Evolutionary conservation across 257 asterid species (phyloP), one percentile per base, ranked within the genome.

Genomic region (Salvia miltiorrhiza): DNA sequence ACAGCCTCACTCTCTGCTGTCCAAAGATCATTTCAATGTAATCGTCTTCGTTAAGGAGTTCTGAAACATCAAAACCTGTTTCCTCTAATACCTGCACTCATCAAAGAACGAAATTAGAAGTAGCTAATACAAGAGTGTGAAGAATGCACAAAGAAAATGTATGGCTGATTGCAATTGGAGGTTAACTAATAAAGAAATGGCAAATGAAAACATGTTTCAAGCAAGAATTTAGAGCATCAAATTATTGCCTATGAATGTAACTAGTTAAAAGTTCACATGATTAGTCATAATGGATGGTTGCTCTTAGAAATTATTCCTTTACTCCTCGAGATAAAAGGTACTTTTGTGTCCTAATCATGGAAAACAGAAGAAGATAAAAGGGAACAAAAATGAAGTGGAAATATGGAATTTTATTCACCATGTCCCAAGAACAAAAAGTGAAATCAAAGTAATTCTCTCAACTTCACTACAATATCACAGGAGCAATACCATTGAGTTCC

Each of bases 41-140:
- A 13, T 90, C 86, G 6, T 88, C 97, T 73, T 83, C 83, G 73
- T 88, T 77, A 43, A 90, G 92, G 61, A 88, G 84, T 49, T 85
- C 85, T 7, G 96, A 88, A 64, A 90, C 84, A 78, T 90, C 96
- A 81, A 88, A 90, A 43, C 97, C 97, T 9, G 94, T 90, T 86
- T 90, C 97, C 75, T 90, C 97, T 53, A 80, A 78, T 55, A 90
- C 97, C 97, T 90, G 86, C 72, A 83, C 67, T 62, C 73, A 75
- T 7, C 33, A 76, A 24, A 56, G 41, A 70, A 67, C 30, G 60
- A 78, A 45, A 47, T 50, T 67, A 70, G 68, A 33, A 60, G 66
- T 45, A 63, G 62, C 62, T 48, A 55, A 62, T 56, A 70, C 58
- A 30, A 20, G 63, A 32, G 23, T 20, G 13, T 35, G 30, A 63